Percentiles rank a stretch among this genome's conserved stretches.
These are phyloP conservation scores for Suillus paluster DNA, from an alignment of 768 basidiomycete genomes.

Conservation along the genomic window DNA sequence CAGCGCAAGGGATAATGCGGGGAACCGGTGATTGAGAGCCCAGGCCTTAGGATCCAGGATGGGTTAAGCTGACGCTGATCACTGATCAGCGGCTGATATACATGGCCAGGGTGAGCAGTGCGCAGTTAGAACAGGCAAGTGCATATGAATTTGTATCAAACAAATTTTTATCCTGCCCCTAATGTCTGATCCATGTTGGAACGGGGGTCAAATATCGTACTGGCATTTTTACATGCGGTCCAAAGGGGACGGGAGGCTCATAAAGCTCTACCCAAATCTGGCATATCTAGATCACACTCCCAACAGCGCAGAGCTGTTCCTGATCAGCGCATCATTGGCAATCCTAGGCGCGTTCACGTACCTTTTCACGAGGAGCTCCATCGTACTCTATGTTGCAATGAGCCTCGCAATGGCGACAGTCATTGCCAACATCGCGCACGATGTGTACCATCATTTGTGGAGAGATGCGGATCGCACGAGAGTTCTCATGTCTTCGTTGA, in stretches of 20 bases:
- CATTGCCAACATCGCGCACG: slow-evolving; percentile 50
- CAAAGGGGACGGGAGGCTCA: slow-evolving; percentile 56
- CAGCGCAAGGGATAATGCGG: no score
- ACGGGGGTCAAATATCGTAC: slow-evolving; percentile 48
- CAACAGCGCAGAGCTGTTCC: slow-evolving; percentile 52
- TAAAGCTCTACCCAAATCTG: slow-evolving; percentile 51
- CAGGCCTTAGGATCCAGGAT: no score
- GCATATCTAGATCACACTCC: slow-evolving; percentile 50
- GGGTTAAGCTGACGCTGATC: no score
- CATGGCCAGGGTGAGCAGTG: no score
- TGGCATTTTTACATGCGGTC: slow-evolving; percentile 63
- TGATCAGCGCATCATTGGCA: slow-evolving; percentile 28
- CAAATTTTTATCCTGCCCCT: slow-evolving; percentile 56
- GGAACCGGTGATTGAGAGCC: no score
- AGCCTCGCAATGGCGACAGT: slow-evolving; percentile 34
- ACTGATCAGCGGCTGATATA: no score
- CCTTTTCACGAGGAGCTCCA: slow-evolving; percentile 15
- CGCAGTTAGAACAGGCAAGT: no score
- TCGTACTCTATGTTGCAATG: slow-evolving; percentile 22
- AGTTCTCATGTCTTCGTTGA: slow-evolving; percentile 39
- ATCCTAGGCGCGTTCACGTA: slow-evolving; percentile 18
- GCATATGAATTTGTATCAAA: no score
- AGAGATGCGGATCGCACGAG: slow-evolving; percentile 42
- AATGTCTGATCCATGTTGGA: slow-evolving; percentile 62
- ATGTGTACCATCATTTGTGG: slow-evolving; percentile 51